Conservation (phyloP, 306 rosid species). For the Datisca glomerata region DNA sequence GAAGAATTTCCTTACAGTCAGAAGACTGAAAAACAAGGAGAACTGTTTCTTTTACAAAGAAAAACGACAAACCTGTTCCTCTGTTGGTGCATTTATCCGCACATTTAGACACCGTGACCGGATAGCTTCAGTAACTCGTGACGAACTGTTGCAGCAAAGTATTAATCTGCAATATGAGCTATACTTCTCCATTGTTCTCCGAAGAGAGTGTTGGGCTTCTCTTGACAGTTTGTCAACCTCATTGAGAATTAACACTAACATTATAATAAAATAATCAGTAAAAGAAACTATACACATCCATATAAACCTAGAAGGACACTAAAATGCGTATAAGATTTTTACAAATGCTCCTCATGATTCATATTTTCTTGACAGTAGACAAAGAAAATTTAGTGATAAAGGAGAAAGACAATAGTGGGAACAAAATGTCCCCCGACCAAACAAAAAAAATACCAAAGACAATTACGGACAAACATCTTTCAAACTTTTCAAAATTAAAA, state of each 20-base stretch:
- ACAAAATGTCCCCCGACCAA: too few species aligned
- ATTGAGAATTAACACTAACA: conserved; percentile 67
- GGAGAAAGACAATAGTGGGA: too few species aligned
- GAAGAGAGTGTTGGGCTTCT: conserved; percentile 92
- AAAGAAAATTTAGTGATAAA: too few species aligned
- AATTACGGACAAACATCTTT: too few species aligned
- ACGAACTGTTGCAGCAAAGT: conserved; percentile 90
- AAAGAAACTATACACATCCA: neutral
- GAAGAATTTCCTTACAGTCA: neutral
- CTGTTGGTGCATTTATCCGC: conserved; percentile 73
- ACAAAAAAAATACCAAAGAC: too few species aligned
- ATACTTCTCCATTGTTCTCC: conserved; percentile 95
- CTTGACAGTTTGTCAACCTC: conserved; percentile 91
- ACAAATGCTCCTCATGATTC: too few species aligned
- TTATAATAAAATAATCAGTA: neutral
- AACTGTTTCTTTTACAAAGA: neutral
- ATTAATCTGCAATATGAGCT: conserved; percentile 83
- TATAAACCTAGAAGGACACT: too few species aligned
- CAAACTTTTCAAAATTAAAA: too few species aligned
- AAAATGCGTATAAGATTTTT: too few species aligned
- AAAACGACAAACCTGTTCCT: conserved; percentile 45
- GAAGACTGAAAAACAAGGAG: neutral
- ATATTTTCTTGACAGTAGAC: too few species aligned
- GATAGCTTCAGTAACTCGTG: conserved; percentile 92
- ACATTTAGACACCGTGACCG: conserved; percentile 89